Conservation (phyloP, 306 rosid species). For the Adenanthera pavonina region DNA sequence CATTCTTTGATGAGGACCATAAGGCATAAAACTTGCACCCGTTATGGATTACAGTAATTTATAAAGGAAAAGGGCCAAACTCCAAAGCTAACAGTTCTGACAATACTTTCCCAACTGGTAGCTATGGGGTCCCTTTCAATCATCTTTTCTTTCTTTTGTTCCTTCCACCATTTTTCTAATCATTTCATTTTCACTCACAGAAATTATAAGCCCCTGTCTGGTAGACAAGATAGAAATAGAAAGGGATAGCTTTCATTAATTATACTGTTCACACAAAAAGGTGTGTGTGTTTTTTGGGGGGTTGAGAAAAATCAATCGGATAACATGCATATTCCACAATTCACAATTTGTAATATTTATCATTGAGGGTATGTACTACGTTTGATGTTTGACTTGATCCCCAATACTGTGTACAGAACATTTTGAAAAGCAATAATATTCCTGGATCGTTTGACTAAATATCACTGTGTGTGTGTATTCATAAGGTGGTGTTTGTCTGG, state of each 20-base stretch:
- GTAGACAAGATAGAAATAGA: background rate
- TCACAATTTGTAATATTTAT: too few relatives aligned
- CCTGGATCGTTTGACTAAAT: background rate
- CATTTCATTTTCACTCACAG: background rate
- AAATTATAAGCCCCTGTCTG: background rate
- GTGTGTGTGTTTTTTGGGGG: too few relatives aligned
- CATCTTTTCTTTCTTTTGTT: background rate
- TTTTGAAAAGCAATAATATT: too few relatives aligned
- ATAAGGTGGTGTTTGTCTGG: background rate
- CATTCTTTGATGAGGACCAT: background rate
- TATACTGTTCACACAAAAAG: background rate
- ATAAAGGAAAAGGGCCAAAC: background rate
- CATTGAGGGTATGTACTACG: too few relatives aligned
- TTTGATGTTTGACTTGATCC: too few relatives aligned
- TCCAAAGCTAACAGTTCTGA: background rate
- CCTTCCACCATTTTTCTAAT: background rate
- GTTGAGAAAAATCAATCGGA: too few relatives aligned
- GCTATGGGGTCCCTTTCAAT: background rate
- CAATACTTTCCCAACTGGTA: background rate
- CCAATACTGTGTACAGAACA: too few relatives aligned
- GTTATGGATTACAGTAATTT: background rate
- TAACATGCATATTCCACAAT: too few relatives aligned
- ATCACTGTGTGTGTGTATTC: background rate
- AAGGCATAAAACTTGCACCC: background rate
- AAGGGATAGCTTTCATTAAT: background rate